Base-by-base conservation (phyloP, 495 filamentous ascomycete species). In the Friedmanniomyces simplex region DNA sequence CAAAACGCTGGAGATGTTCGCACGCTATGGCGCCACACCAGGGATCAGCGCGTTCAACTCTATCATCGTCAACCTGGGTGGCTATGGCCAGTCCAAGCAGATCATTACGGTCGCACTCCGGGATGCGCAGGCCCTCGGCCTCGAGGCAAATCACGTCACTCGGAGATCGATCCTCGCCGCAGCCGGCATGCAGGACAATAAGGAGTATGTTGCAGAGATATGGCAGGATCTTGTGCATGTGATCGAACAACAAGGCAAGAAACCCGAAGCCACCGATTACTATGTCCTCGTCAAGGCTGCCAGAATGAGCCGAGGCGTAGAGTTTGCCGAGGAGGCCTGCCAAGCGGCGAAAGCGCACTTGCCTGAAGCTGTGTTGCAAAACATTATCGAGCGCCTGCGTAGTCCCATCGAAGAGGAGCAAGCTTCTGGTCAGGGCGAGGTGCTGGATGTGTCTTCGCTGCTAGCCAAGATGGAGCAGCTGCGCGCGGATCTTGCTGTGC, bases 11-110 rank as follows among this genome's bases (percentile, higher is more conserved):
- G 60, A 63, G 60, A 59, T 66, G 1, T 73, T 71, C 36, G 46
- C 51, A 3, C 48, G 50, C 5, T 49, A 57, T 21, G 63, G 65
- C 6, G 60, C 67, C 7, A 48, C 20, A 2, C 64, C 69, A 0
- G 62, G 41, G 22, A 25, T 62, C 2, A 47, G 46, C 10, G 70
- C 67, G 5, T 73, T 74, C 62, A 72, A 75, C 50, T 69, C 59
- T 18, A 63, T 75, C 47, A 71, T 75, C 21, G 58, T 63, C 14
- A 42, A 68, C 16, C 65, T 71, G 5, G 71, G 60, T 11, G 73
- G 73, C 10, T 66, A 64, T 36, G 55, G 72, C 0, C 43, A 53
- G 22, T 64, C 62, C 3, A 54, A 59, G 16, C 65, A 72, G 11
- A 52, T 74, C 1, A 59, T 73, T 21, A 58, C 59, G 18, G 54